Conservation (phyloP, 495 filamentous ascomycete genomes). For the Aspergillus ellipticus region DNA sequence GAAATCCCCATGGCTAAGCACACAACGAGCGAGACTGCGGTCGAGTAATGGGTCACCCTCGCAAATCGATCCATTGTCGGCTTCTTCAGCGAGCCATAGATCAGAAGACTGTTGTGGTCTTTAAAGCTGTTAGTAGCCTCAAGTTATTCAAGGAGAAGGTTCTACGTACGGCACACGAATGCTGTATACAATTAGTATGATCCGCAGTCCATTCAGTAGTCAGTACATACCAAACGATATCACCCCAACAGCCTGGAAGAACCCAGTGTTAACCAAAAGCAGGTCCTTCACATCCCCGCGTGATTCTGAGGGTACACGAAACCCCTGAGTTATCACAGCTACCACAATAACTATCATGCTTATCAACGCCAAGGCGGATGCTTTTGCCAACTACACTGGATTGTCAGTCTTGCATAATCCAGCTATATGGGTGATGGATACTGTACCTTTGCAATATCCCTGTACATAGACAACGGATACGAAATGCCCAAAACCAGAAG, state of each 20-base stretch:
- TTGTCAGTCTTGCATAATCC: slow-evolving; percentile 16
- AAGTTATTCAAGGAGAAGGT: not conserved
- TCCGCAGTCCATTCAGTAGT: not conserved
- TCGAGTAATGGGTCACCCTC: slow-evolving; percentile 87
- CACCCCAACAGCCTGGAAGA: slow-evolving; percentile 94
- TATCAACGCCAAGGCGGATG: slow-evolving; percentile 82
- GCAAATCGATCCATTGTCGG: slow-evolving; percentile 94
- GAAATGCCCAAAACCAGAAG: slow-evolving; percentile 80
- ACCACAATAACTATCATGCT: slow-evolving; percentile 88
- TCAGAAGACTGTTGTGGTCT: slow-evolving; percentile 95
- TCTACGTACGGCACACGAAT: slow-evolving; percentile 73
- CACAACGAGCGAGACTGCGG: slow-evolving; percentile 79
- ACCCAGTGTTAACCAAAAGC: slow-evolving; percentile 72
- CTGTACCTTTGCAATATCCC: slow-evolving; percentile 90
- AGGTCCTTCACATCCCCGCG: slow-evolving; percentile 64
- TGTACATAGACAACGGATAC: slow-evolving; percentile 88
- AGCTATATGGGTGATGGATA: slow-evolving; percentile 11
- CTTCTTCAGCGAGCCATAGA: slow-evolving; percentile 91
- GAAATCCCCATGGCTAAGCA: slow-evolving; percentile 84
- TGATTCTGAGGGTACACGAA: slow-evolving; percentile 62
- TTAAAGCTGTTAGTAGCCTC: slow-evolving; percentile 16
- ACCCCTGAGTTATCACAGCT: slow-evolving; percentile 84
- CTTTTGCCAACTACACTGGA: slow-evolving; percentile 75
- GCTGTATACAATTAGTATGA: slow-evolving; percentile 51
- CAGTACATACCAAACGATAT: slow-evolving; percentile 81